Evolutionary conservation across 2,329 filamentous ascomycete species (phyloP).

Genomic region (Claviceps maximensis): DNA sequence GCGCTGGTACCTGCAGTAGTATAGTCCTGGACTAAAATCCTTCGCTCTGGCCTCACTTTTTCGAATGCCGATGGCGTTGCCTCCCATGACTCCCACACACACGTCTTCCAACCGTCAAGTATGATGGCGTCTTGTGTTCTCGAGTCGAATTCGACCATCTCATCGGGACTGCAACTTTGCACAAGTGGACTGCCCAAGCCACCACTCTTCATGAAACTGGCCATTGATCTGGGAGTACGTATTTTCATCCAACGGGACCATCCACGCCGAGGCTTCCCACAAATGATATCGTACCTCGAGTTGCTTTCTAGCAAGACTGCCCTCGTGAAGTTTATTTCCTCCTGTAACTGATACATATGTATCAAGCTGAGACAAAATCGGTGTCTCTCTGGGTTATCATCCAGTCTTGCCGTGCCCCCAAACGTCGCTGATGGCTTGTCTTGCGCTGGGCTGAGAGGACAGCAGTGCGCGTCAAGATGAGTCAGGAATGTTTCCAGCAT

Average conservation of each 20-base stretch:
- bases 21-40: not conserved
- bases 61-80: too few relatives aligned
- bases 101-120: not conserved
- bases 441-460: not conserved
- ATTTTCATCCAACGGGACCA: slow-evolving; percentile 1
- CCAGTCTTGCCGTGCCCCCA: not conserved
- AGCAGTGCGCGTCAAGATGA: not conserved
- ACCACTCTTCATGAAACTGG: slow-evolving; percentile 10
- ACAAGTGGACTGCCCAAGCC: slow-evolving; percentile 13
- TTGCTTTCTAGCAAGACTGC: not conserved
- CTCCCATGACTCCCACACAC: not conserved
- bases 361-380: not conserved
- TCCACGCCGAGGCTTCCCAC: not conserved
- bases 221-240: not conserved
- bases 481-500: slow-evolving; percentile 3
- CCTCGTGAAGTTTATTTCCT: not conserved
- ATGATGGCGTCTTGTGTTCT: not conserved
- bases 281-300: not conserved
- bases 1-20: too few relatives aligned
- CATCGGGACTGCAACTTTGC: slow-evolving; percentile 8
- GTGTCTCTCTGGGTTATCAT: not conserved
- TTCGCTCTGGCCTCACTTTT: not conserved
- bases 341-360: not conserved
- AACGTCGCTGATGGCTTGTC: too few relatives aligned
- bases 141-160: slow-evolving; percentile 2